Conservation (phyloP, 2,329 filamentous ascomycete species). For the Lasiodiplodia hormozganensis region DNA sequence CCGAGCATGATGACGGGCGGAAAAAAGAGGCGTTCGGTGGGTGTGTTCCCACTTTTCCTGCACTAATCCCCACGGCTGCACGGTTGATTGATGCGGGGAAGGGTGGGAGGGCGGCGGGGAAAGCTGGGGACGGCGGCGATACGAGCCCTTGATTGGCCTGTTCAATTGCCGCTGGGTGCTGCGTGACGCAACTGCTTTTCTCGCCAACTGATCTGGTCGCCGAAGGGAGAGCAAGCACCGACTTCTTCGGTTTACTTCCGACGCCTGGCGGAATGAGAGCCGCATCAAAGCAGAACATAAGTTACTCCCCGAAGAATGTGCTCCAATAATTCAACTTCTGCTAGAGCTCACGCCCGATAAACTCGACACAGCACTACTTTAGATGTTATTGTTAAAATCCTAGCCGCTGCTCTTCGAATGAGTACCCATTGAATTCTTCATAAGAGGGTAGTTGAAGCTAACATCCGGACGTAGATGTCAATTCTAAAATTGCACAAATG, state of each 20-base stretch:
- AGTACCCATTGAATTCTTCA: no score
- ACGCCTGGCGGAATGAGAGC: not conserved
- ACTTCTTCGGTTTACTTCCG: not conserved
- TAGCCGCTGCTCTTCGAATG: no score
- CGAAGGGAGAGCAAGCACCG: not conserved
- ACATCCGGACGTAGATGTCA: no score
- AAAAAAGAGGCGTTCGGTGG: slow-evolving; percentile 18
- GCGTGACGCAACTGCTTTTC: not conserved
- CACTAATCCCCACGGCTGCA: not conserved
- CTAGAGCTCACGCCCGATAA: no score
- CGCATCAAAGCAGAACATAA: not conserved
- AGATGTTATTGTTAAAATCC: no score
- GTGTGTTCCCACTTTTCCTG: slow-evolving; percentile 8
- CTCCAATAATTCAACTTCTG: no score
- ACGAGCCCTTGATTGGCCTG: not conserved
- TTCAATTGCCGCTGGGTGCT: not conserved
- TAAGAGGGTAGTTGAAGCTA: no score
- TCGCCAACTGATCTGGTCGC: no score
- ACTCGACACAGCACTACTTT: no score
- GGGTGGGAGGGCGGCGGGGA: not conserved
- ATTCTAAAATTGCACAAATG: no score
- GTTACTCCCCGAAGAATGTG: no score
- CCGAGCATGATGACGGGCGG: slow-evolving; percentile 7
- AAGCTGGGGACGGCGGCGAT: not conserved
- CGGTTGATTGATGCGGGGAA: slow-evolving; percentile 17